Percentiles rank a stretch among this genome's conserved stretches.
These are phyloP conservation scores for Trametes sp. DNA, from an alignment of 1,284 basidiomycete genomes.

Conservation along the genomic window DNA sequence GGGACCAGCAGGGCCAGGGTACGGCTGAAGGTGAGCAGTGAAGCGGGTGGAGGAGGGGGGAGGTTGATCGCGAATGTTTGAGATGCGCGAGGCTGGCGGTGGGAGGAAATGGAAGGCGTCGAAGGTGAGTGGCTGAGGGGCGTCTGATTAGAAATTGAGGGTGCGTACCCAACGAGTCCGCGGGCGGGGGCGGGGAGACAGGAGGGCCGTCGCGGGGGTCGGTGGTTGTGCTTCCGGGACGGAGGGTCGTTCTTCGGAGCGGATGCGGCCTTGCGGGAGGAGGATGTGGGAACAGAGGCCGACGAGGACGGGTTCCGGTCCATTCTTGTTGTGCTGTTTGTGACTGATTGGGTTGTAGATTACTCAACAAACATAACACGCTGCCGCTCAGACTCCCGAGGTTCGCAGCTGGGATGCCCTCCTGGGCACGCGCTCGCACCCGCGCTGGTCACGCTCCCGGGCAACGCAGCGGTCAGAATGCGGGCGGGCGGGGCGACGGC, in stretches of 20 bases:
- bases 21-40: conserved; percentile 58
- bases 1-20: conserved; percentile 48
- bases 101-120: conserved; percentile 26
- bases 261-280: conserved; percentile 26
- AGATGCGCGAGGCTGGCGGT: conserved; percentile 48
- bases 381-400: conserved; percentile 17
- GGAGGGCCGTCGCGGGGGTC: conserved; percentile 12
- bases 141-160: conserved; percentile 30
- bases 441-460: background rate
- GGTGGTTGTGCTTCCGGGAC: conserved; percentile 19
- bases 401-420: conserved; percentile 10
- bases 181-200: conserved; percentile 23
- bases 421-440: conserved; percentile 3
- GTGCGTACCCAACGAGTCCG: conserved; percentile 33
- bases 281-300: conserved; percentile 28
- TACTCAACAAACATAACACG: conserved; percentile 27
- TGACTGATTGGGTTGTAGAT: conserved; percentile 30
- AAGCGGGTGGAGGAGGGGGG: conserved; percentile 45
- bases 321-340: conserved; percentile 31
- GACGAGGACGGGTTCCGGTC: conserved; percentile 27
- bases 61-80: conserved; percentile 48
- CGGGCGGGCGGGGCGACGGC: background rate
- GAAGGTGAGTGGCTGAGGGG: conserved; percentile 20
- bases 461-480: background rate
- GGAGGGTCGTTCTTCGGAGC: conserved; percentile 19